Conservation (phyloP, 192 early-diverging fungal genomes). For the Lobulomyces angularis region DNA sequence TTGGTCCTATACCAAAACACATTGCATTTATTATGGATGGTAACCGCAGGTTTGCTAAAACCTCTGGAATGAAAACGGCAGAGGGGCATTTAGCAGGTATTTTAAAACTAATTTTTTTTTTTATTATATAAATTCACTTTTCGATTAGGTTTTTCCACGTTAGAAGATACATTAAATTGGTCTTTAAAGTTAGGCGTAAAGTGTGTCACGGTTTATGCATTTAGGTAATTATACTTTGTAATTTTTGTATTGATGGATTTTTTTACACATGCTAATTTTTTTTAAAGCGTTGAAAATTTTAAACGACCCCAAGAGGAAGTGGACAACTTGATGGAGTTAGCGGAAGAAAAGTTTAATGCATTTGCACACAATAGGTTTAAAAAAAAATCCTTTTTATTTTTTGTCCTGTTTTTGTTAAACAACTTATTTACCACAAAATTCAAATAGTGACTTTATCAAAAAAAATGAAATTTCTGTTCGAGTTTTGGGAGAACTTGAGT, state of each 20-base stretch:
- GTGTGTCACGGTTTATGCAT: conserved; percentile 88
- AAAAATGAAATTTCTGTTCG: conserved; percentile 63
- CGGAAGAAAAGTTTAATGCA: conserved; percentile 61
- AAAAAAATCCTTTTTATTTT: too few relatives aligned
- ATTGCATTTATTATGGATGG: conserved; percentile 97
- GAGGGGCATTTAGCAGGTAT: conserved; percentile 75
- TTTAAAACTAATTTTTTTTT: conserved; percentile 32
- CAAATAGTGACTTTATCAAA: conserved; percentile 54
- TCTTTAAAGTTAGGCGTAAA: conserved; percentile 76
- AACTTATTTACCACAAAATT: background rate
- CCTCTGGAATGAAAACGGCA: conserved; percentile 31
- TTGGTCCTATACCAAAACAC: conserved; percentile 78
- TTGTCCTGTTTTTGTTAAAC: background rate
- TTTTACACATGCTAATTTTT: too few relatives aligned
- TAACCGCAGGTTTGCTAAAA: conserved; percentile 81
- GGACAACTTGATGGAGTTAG: conserved; percentile 67
- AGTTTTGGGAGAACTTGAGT: conserved; percentile 60
- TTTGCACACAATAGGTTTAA: conserved; percentile 59
- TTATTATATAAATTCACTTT: conserved; percentile 1
- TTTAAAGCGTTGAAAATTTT: conserved; percentile 98
- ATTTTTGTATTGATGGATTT: too few relatives aligned
- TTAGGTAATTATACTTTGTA: too few relatives aligned
- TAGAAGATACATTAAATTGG: conserved; percentile 75
- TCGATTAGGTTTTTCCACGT: background rate
- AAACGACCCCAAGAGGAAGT: conserved; percentile 79